Evolutionary conservation across 2,329 filamentous ascomycete genomes (phyloP).

Genomic region (Neonectria coccinea): DNA sequence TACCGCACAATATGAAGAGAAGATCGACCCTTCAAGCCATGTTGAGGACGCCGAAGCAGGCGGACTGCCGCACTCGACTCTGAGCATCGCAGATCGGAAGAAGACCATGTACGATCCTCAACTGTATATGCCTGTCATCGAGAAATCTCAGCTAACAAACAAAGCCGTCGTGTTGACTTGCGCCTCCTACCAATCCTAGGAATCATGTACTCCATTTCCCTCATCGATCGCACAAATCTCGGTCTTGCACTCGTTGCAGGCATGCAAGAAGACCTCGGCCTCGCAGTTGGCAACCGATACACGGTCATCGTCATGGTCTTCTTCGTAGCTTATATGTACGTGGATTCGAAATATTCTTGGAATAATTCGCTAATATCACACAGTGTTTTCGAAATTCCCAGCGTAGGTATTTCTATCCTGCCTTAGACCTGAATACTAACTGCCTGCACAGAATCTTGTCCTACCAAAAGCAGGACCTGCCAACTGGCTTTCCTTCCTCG

Average conservation of each 20-base stretch:
- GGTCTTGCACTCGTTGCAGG: constrained; percentile 16
- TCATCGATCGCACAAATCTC: constrained; percentile 25
- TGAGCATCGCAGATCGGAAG: constrained; percentile 1
- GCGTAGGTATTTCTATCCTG: neutral
- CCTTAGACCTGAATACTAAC: neutral
- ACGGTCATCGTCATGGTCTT: constrained; percentile 21
- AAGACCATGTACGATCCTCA: neutral
- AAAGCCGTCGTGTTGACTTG: constrained; percentile 19
- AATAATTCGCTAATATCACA: neutral
- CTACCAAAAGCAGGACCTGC: constrained; percentile 17
- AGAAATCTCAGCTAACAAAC: neutral
- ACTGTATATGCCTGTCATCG: rapidly evolving
- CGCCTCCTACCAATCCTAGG: constrained; percentile 17
- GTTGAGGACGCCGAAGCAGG: neutral
- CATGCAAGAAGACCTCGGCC: constrained; percentile 15
- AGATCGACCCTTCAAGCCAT: neutral
- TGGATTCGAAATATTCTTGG: no score
- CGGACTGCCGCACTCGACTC: neutral
- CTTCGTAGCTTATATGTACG: constrained; percentile 20
- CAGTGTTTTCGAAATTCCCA: constrained; percentile 19
- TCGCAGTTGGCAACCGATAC: constrained; percentile 18
- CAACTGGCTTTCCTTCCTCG: constrained; percentile 23
- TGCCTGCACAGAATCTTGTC: constrained; percentile 9
- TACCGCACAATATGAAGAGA: neutral
- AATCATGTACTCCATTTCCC: constrained; percentile 22